A percentile compares a stretch with the other conserved stretches of the same genome.
Evolutionary conservation across 345 rosid species (phyloP).

Genomic region (Reutealis trisperma): DNA sequence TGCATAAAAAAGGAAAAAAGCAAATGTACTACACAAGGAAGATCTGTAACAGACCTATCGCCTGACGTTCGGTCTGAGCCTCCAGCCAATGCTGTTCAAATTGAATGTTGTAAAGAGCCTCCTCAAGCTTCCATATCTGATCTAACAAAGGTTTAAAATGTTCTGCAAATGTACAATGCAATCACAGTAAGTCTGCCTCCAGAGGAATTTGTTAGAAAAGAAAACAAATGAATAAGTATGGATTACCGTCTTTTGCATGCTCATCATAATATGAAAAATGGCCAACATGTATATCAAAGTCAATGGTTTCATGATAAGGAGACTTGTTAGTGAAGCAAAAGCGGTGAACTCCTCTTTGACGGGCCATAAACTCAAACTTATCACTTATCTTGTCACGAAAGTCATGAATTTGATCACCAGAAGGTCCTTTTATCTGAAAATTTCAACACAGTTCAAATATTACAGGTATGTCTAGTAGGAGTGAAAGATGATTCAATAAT

Average conservation of each 20-base stretch:
- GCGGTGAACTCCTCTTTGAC: conserved; percentile 58
- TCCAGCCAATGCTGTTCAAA: conserved; percentile 81
- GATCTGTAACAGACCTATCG: conserved; percentile 41
- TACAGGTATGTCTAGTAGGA: not conserved
- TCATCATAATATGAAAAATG: conserved; percentile 61
- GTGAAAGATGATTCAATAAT: not conserved
- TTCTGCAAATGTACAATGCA: conserved; percentile 42
- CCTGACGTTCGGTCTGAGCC: conserved; percentile 84
- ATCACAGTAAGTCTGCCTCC: not conserved
- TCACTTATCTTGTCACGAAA: conserved; percentile 63
- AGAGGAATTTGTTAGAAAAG: not conserved
- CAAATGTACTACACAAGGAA: not conserved
- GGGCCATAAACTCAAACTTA: conserved; percentile 62
- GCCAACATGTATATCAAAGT: conserved; percentile 69
- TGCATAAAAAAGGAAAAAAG: not conserved
- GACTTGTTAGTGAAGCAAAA: conserved; percentile 77
- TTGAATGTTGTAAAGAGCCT: conserved; percentile 68
- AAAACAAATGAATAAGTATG: not conserved
- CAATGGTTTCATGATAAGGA: conserved; percentile 69
- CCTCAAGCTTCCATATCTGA: conserved; percentile 63
- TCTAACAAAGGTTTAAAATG: conserved; percentile 65
- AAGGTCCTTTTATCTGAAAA: conserved; percentile 65
- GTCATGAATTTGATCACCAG: conserved; percentile 58
- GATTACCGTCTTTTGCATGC: conserved; percentile 74
- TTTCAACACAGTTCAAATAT: conserved; percentile 13